These are phyloP conservation scores for Fusarium buharicum DNA, from an alignment of 2,329 filamentous ascomycete genomes.

Conservation along the genomic window DNA sequence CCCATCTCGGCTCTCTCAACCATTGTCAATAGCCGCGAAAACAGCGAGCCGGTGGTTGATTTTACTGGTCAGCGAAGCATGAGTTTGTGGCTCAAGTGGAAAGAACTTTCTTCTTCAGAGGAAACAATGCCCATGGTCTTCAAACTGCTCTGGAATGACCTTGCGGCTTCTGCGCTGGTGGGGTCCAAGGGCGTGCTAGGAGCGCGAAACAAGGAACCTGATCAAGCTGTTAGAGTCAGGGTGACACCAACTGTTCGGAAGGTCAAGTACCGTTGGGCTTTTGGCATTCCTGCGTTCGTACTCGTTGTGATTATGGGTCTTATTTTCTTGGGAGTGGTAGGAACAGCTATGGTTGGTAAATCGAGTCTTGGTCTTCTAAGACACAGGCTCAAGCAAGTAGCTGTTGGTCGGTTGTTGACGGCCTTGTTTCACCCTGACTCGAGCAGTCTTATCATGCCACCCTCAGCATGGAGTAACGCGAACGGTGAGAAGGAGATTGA, in stretches of 20 bases:
- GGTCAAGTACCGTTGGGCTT: slow-evolving; percentile 36
- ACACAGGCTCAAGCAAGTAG: slow-evolving; percentile 31
- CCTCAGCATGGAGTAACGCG: slow-evolving; percentile 23
- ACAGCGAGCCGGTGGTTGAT: slow-evolving; percentile 7
- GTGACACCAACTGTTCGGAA: slow-evolving; percentile 30
- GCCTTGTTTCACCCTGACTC: slow-evolving; percentile 28
- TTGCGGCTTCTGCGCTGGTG: slow-evolving; percentile 38
- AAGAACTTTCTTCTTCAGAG: slow-evolving; percentile 21
- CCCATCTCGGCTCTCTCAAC: slow-evolving; percentile 20
- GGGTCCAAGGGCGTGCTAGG: slow-evolving; percentile 37
- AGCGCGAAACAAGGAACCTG: slow-evolving; percentile 21
- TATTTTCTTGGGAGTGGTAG: slow-evolving; percentile 14
- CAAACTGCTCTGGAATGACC: slow-evolving; percentile 33
- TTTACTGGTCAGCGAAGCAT: slow-evolving; percentile 20
- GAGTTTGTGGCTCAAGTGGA: slow-evolving; percentile 36
- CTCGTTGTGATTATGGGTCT: slow-evolving; percentile 15
- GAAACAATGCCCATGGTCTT: slow-evolving; percentile 17
- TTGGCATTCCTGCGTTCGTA: slow-evolving; percentile 37
- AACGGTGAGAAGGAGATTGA: slow-evolving; percentile 22
- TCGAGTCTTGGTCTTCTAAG: slow-evolving; percentile 22
- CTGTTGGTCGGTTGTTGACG: slow-evolving; percentile 33
- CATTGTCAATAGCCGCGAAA: slow-evolving; percentile 5
- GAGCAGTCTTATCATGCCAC: slow-evolving; percentile 28
- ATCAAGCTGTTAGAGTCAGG: slow-evolving; percentile 16
- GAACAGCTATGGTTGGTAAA: slow-evolving; percentile 13